Percentiles rank a stretch among this genome's conserved stretches.
These are phyloP conservation scores for Aspergillus ruber DNA, from an alignment of 2,329 filamentous ascomycete genomes.

Conservation along the genomic window DNA sequence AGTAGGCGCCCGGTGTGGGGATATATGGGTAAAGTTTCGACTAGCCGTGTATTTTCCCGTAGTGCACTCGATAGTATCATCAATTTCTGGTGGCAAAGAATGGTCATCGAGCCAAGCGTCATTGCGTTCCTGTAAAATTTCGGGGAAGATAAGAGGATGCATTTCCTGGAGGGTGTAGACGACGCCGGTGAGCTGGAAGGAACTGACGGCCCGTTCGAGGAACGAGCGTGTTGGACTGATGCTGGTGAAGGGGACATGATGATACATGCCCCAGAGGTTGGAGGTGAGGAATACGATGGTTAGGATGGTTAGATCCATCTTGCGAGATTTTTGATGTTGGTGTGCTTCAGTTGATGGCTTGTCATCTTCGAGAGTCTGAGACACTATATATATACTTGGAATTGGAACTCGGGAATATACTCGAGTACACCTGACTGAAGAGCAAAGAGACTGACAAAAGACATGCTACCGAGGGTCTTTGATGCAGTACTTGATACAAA, in stretches of 20 bases:
- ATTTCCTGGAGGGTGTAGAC: constrained; percentile 6
- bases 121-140: background rate
- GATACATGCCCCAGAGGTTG: constrained; percentile 15
- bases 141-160: constrained; percentile 1
- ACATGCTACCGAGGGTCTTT: too few relatives aligned
- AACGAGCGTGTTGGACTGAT: constrained; percentile 11
- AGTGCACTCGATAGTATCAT: background rate
- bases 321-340: background rate
- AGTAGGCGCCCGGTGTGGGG: background rate
- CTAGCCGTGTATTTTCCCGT: background rate
- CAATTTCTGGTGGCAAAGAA: background rate
- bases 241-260: constrained; percentile 14
- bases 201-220: constrained; percentile 12
- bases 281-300: constrained; percentile 10
- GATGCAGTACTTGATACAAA: too few relatives aligned
- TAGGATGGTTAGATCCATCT: constrained; percentile 14
- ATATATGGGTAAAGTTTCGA: background rate
- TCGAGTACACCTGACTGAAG: too few relatives aligned
- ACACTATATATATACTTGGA: too few relatives aligned
- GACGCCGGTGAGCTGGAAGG: constrained; percentile 13
- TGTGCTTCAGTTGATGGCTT: too few relatives aligned
- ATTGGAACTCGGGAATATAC: too few relatives aligned
- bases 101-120: background rate
- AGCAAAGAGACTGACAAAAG: too few relatives aligned
- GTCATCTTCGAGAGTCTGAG: too few relatives aligned